Base-by-base conservation (phyloP, 176 grass and related monocot species). In the Carex myosuroides region DNA sequence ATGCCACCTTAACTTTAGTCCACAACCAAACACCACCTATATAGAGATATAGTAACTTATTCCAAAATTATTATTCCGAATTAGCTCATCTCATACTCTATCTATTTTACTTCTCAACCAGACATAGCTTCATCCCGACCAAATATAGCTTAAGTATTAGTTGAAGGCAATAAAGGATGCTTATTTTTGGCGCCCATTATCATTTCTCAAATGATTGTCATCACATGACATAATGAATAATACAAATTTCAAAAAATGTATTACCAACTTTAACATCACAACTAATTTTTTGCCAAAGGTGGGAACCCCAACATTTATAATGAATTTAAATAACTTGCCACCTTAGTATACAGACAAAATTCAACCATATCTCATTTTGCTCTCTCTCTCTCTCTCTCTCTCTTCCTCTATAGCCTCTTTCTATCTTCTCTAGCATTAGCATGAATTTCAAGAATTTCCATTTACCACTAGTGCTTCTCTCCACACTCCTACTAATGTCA, bases 391-490 rank as follows among this genome's bases (percentile, higher is more conserved):
- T 9, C 17, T 64, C 48, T 29, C 30, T 84, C 50, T 48, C 73
- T 44, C 73, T 24, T 6, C 78, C 9, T 44, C 7, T 57, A 50
- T 65, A 6, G 73, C 70, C 14, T 39, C 7, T 59, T 70, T 57
- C 80, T 42, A 83, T 70, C 61, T 57, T 22, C 39, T 46, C 13
- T 30, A 5, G 1, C 62, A 70, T 18, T 84, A 90, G 86, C 85
- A 53, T 79, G 78, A 89, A 86, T 75, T 85, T 86, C 26, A 81
- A 82, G 8, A 73, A 68, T 72, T 57, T 79, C 11, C 80, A 18
- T 59, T 35, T 83, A n/a, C 18, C 16, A 50, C 33, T 80, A 42
- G 42, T 59, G 35, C 11, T 91, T 67, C 63, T 96, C 56, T 24
- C 82, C 11, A 5, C 80, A 50, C 68, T 85, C 50, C 74, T 95